Base-by-base conservation (phyloP, 2,329 filamentous ascomycete species). In the Phyllosticta citriasiana region DNA sequence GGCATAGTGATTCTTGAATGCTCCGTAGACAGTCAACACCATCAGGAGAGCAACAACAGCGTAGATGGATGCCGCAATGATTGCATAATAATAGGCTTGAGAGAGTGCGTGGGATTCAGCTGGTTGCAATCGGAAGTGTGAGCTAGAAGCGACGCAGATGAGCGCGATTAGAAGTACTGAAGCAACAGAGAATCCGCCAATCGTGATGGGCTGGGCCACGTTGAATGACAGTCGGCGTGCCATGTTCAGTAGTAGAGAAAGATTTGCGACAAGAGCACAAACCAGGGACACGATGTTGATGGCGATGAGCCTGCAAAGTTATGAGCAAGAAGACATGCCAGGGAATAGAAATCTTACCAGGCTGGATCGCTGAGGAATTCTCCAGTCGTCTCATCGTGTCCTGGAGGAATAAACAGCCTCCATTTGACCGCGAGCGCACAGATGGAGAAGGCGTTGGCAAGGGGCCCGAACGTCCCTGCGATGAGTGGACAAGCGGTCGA, bases 41-140 rank as follows among this genome's bases (percentile, higher is more conserved):
- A 85, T 79, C 8, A 85, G 69, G 2, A 75, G 75, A 0, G 80
- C 76, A 50, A 85, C 79, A 58, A 84, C 74, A 62, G 82, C 80
- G 66, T 85, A 85, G 2, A 84, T 68, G 0, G 68, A 76, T 2
- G 82, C 80, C 4, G 83, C 83, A 60, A 83, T 82, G 58, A 83
- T 79, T 1, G 76, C 83, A 65, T 84, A 85, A 67, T 85, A 86
- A 68, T 80, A 85, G 6, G 81, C 80, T 65, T 83, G 80, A 0
- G 80, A 79, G 25, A 85, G 70, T 1, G 80, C 76, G 64, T 80
- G 78, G 10, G 74, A 70, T 51, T 70, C 62, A 14, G 71, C 71
- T 0, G 78, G 74, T 22, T 72, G 71, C 9, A 79, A 70, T 16
- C 73, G 75, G 61, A 81, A 78, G 10, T 75, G 65, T 2, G 72